A percentile compares a stretch with the other conserved stretches of the same genome.
Evolutionary conservation across 352 stramenopile species (phyloP).

Genomic region (Phytophthora constricta): DNA sequence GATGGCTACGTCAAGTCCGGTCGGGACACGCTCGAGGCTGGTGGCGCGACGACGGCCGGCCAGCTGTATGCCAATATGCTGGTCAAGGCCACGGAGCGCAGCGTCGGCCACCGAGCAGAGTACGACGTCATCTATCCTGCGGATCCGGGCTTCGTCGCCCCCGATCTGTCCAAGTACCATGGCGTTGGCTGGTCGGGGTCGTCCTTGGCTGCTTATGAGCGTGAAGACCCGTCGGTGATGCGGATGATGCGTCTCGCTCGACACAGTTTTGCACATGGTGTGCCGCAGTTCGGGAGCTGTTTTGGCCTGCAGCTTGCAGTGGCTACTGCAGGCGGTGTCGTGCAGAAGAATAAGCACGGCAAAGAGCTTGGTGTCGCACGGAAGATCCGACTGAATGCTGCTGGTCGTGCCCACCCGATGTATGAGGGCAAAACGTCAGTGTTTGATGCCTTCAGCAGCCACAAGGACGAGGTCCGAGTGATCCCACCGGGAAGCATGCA

Average conservation of each 20-base stretch:
- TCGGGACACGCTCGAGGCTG: slow-evolving; percentile 60
- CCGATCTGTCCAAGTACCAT: slow-evolving; percentile 73
- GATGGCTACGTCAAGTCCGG: slow-evolving; percentile 76
- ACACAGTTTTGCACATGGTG: slow-evolving; percentile 48
- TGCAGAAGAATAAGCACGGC: slow-evolving; percentile 68
- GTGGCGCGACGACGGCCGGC: slow-evolving; percentile 69
- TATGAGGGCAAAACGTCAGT: slow-evolving; percentile 74
- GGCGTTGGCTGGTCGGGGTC: slow-evolving; percentile 80
- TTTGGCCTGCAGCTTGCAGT: slow-evolving; percentile 75
- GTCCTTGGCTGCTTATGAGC: slow-evolving; percentile 71
- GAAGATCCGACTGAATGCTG: slow-evolving; percentile 68
- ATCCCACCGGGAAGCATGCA: slow-evolving; percentile 52
- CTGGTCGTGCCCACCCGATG: slow-evolving; percentile 69
- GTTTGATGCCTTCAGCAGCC: slow-evolving; percentile 78
- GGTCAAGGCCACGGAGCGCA: slow-evolving; percentile 50
- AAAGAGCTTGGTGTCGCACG: slow-evolving; percentile 73
- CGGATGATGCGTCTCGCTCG: slow-evolving; percentile 52
- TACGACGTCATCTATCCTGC: slow-evolving; percentile 73
- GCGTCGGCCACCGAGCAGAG: slow-evolving; percentile 40
- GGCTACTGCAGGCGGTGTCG: slow-evolving; percentile 53
- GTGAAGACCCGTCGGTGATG: slow-evolving; percentile 54
- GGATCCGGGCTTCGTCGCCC: slow-evolving; percentile 57
- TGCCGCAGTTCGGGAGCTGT: slow-evolving; percentile 84
- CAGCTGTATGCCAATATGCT: slow-evolving; percentile 80
- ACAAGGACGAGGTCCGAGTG: slow-evolving; percentile 81